Evolutionary conservation across 2,329 filamentous ascomycete species (phyloP).

Genomic region (Coleophoma crateriformis): DNA sequence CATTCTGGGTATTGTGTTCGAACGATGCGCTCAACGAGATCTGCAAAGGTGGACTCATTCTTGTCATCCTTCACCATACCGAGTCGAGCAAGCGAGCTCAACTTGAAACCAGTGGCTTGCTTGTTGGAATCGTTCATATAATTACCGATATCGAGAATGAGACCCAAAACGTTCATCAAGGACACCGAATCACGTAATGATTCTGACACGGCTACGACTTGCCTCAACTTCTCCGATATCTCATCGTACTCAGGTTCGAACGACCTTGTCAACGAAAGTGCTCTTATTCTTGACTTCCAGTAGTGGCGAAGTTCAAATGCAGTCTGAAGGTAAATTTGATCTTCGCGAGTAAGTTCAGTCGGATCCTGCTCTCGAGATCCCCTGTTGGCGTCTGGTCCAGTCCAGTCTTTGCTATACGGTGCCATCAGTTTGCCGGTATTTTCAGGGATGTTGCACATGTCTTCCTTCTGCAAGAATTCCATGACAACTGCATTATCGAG

Average conservation of each 20-base stretch:
- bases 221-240: slow-evolving; percentile 75
- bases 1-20: slow-evolving; percentile 95
- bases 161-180: slow-evolving; percentile 89
- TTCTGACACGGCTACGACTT: slow-evolving; percentile 84
- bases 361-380: slow-evolving; percentile 83
- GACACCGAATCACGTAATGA: slow-evolving; percentile 85
- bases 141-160: slow-evolving; percentile 97
- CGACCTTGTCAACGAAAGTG: slow-evolving; percentile 74
- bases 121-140: slow-evolving; percentile 99
- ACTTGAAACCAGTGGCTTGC: slow-evolving; percentile 95
- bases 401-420: slow-evolving; percentile 96
- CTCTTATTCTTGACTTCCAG: slow-evolving; percentile 97
- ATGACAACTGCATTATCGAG: slow-evolving; percentile 88
- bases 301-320: slow-evolving; percentile 95
- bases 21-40: slow-evolving; percentile 93
- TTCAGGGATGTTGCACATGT: slow-evolving; percentile 87
- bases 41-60: slow-evolving; percentile 93
- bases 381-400: slow-evolving; percentile 73
- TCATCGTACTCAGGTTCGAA: slow-evolving; percentile 91
- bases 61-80: slow-evolving; percentile 99
- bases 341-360: slow-evolving; percentile 81
- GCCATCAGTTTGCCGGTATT: slow-evolving; percentile 88
- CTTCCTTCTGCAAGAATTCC: slow-evolving; percentile 92
- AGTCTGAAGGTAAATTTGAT: slow-evolving; percentile 91
- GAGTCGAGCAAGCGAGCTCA: slow-evolving; percentile 85